These are phyloP conservation scores for Oryza glaberrima DNA, from an alignment of 176 grass and related monocot genomes.

Conservation along the genomic window DNA sequence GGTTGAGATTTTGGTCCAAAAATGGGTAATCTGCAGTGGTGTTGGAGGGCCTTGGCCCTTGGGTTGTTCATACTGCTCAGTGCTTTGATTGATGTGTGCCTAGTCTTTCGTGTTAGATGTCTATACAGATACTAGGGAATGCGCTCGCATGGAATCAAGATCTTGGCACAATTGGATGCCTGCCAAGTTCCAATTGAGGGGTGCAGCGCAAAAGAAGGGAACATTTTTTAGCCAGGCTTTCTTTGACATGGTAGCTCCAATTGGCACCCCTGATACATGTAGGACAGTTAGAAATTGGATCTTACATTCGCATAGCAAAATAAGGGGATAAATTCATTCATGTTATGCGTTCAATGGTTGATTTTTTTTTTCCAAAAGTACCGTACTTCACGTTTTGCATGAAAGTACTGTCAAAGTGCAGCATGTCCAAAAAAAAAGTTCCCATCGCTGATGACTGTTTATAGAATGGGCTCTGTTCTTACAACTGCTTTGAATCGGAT, in stretches of 20 bases:
- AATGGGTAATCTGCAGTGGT: not conserved
- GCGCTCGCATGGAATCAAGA: not conserved
- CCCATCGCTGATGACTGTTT: not conserved
- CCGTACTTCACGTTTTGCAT: not conserved
- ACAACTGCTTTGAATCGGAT: conserved; percentile 9
- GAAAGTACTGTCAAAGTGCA: not conserved
- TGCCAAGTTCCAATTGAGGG: not conserved
- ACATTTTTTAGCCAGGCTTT: not conserved
- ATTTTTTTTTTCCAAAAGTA: not conserved
- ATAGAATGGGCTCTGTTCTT: not conserved
- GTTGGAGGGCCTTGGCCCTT: not conserved
- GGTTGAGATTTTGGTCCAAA: not conserved
- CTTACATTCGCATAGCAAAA: not conserved
- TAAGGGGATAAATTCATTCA: not conserved
- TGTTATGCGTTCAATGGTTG: not conserved
- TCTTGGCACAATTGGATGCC: not conserved
- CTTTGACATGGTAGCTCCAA: not conserved
- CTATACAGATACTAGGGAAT: not conserved
- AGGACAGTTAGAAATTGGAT: not conserved
- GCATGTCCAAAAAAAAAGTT: too few species aligned
- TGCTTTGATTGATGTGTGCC: not conserved
- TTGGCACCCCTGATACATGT: not conserved
- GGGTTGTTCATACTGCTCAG: not conserved
- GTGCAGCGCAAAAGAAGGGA: not conserved
- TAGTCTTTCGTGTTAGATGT: not conserved